A percentile compares a stretch with the other conserved stretches of the same genome.
Conservation (phyloP, 202 grass and related monocot genomes). For the Zizania palustris region DNA sequence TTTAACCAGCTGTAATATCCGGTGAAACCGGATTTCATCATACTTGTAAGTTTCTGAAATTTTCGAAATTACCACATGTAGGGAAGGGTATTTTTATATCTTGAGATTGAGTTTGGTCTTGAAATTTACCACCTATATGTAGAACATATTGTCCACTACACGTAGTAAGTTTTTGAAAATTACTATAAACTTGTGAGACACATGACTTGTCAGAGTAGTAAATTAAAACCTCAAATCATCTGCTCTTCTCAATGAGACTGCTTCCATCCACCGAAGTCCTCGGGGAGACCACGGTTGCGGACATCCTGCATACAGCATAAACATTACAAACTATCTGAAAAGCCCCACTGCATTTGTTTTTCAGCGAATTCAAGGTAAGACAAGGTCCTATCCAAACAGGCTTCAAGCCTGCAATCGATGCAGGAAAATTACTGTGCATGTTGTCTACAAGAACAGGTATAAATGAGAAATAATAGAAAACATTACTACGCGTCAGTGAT, state of each 20-base stretch:
- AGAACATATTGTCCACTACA: background rate
- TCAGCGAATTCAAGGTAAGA: background rate
- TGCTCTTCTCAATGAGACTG: constrained; percentile 47
- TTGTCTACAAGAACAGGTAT: background rate
- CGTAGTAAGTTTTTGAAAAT: background rate
- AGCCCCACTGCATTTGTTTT: background rate
- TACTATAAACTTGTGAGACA: background rate
- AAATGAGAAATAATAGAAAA: background rate
- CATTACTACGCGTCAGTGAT: background rate
- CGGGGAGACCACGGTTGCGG: constrained; percentile 30
- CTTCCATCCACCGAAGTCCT: constrained; percentile 64
- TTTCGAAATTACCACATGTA: background rate
- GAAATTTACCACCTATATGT: background rate
- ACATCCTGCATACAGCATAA: constrained; percentile 49
- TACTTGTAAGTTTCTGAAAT: background rate
- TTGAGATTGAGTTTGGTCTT: background rate
- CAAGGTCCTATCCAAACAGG: background rate
- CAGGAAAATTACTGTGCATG: too few species aligned
- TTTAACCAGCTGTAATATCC: background rate
- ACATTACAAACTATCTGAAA: constrained; percentile 20
- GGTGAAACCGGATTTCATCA: background rate
- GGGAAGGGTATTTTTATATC: background rate
- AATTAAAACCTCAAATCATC: background rate
- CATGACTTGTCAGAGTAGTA: background rate
- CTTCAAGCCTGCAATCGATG: background rate